Base-by-base conservation (phyloP, 169 alveolate genomes). In the Eimeria sp. region DNA sequence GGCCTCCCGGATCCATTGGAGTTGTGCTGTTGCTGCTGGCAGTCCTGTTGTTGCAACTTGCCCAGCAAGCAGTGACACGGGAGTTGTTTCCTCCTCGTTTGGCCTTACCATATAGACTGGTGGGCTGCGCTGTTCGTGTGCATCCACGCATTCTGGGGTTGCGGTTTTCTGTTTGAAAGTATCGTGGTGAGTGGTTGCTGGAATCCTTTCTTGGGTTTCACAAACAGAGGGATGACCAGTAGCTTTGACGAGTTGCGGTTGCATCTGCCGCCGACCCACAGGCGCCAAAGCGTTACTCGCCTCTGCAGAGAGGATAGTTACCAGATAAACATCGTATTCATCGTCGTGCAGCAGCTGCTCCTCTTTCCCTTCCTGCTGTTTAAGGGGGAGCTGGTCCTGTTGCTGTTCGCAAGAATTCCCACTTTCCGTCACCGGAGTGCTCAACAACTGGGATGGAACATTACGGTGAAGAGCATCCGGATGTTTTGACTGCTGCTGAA, bases 1-100 rank as follows among this genome's bases (percentile, higher is more conserved):
- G 83, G 94, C 94, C 83, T 87, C 94, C 7, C 94, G 94, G 65
- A 87, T 87, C 94, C 94, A 87, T 20, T 87, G 94, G 61, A 87
- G 94, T 34, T 43, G 94, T 13, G 82, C 40, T 65, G 83, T 63
- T 22, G 84, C 49, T 63, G 43, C 67, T 65, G 94, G 54, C 65
- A 51, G 83, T 34, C 45, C 49, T 4, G 70, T n/a, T 43, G 83
- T 76, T 84, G 76, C 54, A 34, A 78, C 76, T 58, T 54, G 57
- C 65, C 67, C 65, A 47, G 67, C 61, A 78, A 51, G 49, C 67
- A 51, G 47, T n/a, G 63, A 27, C 43, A 54, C 73, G 47, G 72
- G 76, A n/a, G 73, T 83, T 83, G 91, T 54, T 22, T 78, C 91
- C 91, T 54, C 76, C 22, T 5, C 76, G 20, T 54, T 10, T 30